phyloP scores from a whole-genome alignment of 805 yeast species.

The Nakazawaea holstii region DNA sequence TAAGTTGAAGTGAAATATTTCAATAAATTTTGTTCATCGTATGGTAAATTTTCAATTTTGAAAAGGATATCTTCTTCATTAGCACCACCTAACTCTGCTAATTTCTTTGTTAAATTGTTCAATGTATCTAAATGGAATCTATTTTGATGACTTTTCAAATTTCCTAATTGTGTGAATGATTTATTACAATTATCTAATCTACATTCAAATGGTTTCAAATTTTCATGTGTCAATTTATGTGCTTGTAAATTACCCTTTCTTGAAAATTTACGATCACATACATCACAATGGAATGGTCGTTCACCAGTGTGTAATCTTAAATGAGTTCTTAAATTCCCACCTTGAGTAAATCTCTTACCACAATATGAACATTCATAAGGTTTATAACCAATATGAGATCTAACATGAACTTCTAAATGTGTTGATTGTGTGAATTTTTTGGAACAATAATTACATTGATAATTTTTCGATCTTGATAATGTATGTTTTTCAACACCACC shows the following conservation, averaged over 20 bases:
- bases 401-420: constrained; percentile 81
- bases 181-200: constrained; percentile 77
- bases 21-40: constrained; percentile 62
- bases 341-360: constrained; percentile 80
- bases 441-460: constrained; percentile 72
- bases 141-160: constrained; percentile 91
- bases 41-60: constrained; percentile 41
- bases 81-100: constrained; percentile 54
- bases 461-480: constrained; percentile 41
- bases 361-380: constrained; percentile 80
- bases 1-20: constrained; percentile 77
- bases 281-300: constrained; percentile 77
- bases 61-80: constrained; percentile 21
- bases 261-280: constrained; percentile 74
- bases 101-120: constrained; percentile 55
- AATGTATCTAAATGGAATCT: constrained; percentile 76
- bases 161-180: constrained; percentile 87
- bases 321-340: constrained; percentile 86
- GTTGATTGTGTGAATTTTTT: constrained; percentile 86
- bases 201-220: constrained; percentile 74
- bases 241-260: constrained; percentile 91
- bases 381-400: constrained; percentile 82
- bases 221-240: constrained; percentile 76
- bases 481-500: constrained; percentile 76
- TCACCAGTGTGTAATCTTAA: constrained; percentile 86